These are phyloP conservation scores for Tolypocladium tundrense DNA, from an alignment of 2,329 filamentous ascomycete genomes.

Conservation along the genomic window DNA sequence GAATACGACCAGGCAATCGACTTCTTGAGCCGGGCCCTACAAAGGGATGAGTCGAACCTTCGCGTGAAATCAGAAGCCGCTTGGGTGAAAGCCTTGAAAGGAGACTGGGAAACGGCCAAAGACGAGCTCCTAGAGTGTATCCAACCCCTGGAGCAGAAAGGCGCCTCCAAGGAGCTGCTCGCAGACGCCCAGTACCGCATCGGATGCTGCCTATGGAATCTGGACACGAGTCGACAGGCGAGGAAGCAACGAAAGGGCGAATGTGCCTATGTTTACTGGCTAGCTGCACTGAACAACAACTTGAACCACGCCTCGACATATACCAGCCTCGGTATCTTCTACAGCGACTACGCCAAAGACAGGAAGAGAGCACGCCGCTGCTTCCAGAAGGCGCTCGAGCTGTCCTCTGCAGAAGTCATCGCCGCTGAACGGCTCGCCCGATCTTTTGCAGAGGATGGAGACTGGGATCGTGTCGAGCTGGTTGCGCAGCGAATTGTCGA, in stretches of 20 bases:
- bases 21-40: conserved; percentile 67
- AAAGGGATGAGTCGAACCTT: conserved; percentile 63
- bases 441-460: conserved; percentile 77
- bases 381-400: conserved; percentile 91
- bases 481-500: conserved; percentile 85
- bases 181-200: conserved; percentile 81
- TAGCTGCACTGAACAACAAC: conserved; percentile 76
- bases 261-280: conserved; percentile 67
- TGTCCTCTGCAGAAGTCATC: conserved; percentile 76
- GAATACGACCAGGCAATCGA: conserved; percentile 74
- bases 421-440: conserved; percentile 80
- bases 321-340: conserved; percentile 82
- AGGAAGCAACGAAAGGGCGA: conserved; percentile 67
- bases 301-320: conserved; percentile 85
- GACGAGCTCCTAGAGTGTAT: conserved; percentile 63
- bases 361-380: conserved; percentile 79
- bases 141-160: conserved; percentile 50
- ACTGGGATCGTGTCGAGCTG: conserved; percentile 95
- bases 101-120: conserved; percentile 59
- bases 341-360: conserved; percentile 82
- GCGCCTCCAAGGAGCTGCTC: conserved; percentile 57
- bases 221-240: conserved; percentile 62
- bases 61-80: conserved; percentile 78
- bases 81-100: conserved; percentile 81
- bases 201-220: conserved; percentile 77